Percentiles rank a stretch among this genome's conserved stretches.
These are phyloP conservation scores for Cercospora berteroae DNA, from an alignment of 2,329 filamentous ascomycete species.

Conservation along the genomic window DNA sequence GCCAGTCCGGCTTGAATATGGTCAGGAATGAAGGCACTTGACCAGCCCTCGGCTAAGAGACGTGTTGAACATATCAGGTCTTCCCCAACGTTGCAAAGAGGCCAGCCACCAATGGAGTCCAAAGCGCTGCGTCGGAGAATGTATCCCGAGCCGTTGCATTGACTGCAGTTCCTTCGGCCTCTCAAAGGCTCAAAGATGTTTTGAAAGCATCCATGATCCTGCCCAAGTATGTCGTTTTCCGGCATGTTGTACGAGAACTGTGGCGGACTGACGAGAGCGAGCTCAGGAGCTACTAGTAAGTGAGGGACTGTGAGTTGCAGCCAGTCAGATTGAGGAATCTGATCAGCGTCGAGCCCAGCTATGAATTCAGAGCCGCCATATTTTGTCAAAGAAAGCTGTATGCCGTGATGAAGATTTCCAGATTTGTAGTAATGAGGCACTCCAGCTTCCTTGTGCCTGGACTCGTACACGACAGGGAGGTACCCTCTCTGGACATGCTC, in stretches of 20 bases:
- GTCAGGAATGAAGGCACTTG: constrained; percentile 60
- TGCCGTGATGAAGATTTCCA: constrained; percentile 16
- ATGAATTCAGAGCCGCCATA: constrained; percentile 51
- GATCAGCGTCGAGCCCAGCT: constrained; percentile 65
- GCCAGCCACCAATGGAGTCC: constrained; percentile 61
- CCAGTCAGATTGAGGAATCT: constrained; percentile 64
- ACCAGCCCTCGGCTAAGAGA: constrained; percentile 61
- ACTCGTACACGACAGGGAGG: constrained; percentile 7
- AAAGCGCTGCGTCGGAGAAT: constrained; percentile 59
- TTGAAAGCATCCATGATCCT: constrained; percentile 59
- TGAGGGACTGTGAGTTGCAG: constrained; percentile 60
- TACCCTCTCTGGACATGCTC: not conserved
- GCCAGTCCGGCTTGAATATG: constrained; percentile 60
- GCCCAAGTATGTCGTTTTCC: constrained; percentile 56
- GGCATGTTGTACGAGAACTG: constrained; percentile 65
- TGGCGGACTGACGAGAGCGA: constrained; percentile 60
- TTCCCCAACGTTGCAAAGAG: constrained; percentile 59
- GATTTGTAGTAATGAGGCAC: constrained; percentile 17
- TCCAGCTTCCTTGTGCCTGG: constrained; percentile 5
- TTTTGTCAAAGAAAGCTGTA: not conserved
- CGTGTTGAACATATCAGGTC: constrained; percentile 60
- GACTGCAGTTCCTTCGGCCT: constrained; percentile 53
- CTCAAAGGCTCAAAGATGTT: constrained; percentile 52
- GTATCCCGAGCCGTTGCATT: constrained; percentile 65
- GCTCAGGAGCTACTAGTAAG: constrained; percentile 54